Evolutionary conservation across 2,329 filamentous ascomycete genomes (phyloP), one percentile per base, ranked within the genome.

Genomic region (Penicillium sp.): DNA sequence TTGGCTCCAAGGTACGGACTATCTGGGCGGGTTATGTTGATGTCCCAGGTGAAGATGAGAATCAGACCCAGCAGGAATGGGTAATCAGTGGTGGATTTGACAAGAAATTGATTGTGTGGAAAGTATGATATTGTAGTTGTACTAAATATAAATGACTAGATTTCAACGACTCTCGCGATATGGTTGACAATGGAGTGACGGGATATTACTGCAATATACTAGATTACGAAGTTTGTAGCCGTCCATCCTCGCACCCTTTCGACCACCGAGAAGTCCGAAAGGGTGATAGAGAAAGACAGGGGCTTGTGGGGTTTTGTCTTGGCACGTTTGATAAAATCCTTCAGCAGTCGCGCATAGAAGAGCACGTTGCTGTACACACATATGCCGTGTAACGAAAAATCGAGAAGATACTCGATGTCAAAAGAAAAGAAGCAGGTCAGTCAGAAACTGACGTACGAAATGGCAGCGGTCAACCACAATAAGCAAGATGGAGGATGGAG

Each of bases 321-420:
- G 86, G 85, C 86, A 87, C 83, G 84, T 78, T 33, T 79, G 53
- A 51, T 77, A 77, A 74, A 79, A 81, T 86, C 86, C 85, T 88
- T 87, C 85, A 87, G 84, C 83, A 81, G 77, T 78, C 80, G 80
- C 79, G 80, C 83, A 86, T 84, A 74, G 61, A 79, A 73, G 76
- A 78, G 79, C 73, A 72, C 80, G 82, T 79, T 79, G 85, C 85
- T 87, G 86, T 88, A 88, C 86, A 88, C 86, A 88, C 85, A 83
- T 82, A 87, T 87, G 86, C 85, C 83, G 75, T 53, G 47, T 27
- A 44, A 26, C 19, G 53, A 48, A 22, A 46, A 51, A 45, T 47
- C 57, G 58, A 44, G 39, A 48, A 41, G 55, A 21, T 45, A 53
- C 55, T 62, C 59, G 41, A 57, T 33, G 13, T 33, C 10, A 55